Conservation (phyloP, 768 basidiomycete species). For the Lactarius trivialis region DNA sequence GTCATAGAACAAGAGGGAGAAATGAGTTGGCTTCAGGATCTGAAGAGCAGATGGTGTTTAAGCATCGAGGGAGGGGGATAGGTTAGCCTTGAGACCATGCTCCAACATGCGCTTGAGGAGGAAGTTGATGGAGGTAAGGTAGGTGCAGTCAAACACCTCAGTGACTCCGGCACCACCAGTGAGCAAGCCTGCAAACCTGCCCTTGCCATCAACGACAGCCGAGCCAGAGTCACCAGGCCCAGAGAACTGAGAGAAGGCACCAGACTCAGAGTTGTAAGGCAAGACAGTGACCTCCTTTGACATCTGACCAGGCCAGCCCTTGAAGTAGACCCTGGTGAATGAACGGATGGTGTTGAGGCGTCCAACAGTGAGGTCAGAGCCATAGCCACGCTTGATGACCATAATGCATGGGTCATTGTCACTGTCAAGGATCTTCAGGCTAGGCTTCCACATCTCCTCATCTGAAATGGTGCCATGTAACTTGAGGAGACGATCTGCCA, state of each 20-base stretch:
- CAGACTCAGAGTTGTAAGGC: constrained; percentile 8
- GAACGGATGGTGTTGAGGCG: constrained; percentile 21
- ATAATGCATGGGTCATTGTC: neutral
- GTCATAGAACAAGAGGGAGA: too few relatives aligned
- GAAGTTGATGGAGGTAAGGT: too few relatives aligned
- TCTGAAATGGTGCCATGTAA: neutral
- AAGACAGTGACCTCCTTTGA: constrained; percentile 21
- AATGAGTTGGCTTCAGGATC: too few relatives aligned
- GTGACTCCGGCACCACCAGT: constrained; percentile 22
- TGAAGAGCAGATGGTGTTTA: too few relatives aligned
- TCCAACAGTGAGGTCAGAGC: constrained; percentile 22
- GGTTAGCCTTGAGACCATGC: neutral
- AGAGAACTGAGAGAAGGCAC: constrained; percentile 19
- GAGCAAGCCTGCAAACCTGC: constrained; percentile 27
- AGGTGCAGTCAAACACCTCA: neutral
- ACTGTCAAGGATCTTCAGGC: neutral
- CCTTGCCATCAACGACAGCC: constrained; percentile 24
- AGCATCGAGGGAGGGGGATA: too few relatives aligned
- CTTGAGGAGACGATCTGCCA: neutral
- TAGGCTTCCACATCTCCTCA: neutral
- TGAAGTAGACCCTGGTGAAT: neutral
- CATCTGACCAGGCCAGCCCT: neutral
- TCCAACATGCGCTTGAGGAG: neutral
- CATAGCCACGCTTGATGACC: constrained; percentile 22
- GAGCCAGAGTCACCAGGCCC: constrained; percentile 24